These are phyloP conservation scores for Acacia pycnantha DNA, from an alignment of 331 rosid species.

Conservation along the genomic window DNA sequence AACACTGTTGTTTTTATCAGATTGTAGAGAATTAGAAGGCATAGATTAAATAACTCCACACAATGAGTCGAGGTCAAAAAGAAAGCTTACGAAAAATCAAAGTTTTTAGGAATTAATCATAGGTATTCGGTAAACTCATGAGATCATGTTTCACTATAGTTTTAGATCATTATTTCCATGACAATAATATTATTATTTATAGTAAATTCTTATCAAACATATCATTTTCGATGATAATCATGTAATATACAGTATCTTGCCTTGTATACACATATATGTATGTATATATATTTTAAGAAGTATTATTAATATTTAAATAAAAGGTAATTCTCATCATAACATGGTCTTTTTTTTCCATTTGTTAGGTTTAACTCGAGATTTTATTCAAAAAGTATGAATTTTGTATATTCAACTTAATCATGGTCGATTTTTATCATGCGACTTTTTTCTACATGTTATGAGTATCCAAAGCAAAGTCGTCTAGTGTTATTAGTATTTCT, in stretches of 20 bases:
- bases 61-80: not conserved
- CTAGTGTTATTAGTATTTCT: not conserved
- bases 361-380: not conserved
- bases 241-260: not conserved
- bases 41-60: not conserved
- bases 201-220: not conserved
- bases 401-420: not conserved
- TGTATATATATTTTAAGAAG: not conserved
- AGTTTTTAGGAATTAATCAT: not conserved
- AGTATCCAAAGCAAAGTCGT: slow-evolving; percentile 1
- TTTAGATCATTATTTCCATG: not conserved
- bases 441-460: not conserved
- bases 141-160: not conserved
- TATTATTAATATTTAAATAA: not conserved
- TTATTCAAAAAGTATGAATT: not conserved
- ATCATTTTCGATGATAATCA: not conserved
- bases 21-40: not conserved
- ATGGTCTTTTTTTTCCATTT: not conserved
- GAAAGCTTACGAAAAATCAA: not conserved
- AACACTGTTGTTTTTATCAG: not conserved
- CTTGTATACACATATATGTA: not conserved
- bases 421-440: not conserved
- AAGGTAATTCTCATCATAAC: not conserved
- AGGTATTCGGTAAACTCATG: not conserved
- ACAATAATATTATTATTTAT: not conserved